Conservation (phyloP, 768 basidiomycete species). For the Mycena olivaceomarginata region DNA sequence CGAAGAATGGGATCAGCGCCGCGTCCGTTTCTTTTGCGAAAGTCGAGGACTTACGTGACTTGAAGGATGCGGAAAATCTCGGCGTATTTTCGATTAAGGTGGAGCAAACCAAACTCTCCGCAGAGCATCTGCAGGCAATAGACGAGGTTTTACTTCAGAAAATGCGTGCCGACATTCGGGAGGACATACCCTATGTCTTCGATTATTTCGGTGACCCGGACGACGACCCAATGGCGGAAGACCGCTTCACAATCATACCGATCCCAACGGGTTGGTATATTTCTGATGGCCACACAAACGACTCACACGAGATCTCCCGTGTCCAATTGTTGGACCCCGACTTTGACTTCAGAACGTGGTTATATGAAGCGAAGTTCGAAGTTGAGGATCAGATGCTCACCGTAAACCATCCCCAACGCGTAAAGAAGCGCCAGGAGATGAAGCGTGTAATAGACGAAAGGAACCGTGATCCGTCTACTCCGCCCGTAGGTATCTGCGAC, state of each 20-base stretch:
- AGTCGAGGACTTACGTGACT: constrained; percentile 4
- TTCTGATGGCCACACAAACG: constrained; percentile 1
- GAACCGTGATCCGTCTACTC: too few relatives aligned
- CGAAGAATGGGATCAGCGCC: background rate
- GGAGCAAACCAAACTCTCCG: background rate
- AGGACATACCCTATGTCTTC: constrained; percentile 7
- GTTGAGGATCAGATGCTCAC: too few relatives aligned
- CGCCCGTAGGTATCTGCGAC: too few relatives aligned
- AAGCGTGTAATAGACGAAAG: too few relatives aligned
- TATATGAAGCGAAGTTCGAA: constrained; percentile 7
- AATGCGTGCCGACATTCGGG: constrained; percentile 8
- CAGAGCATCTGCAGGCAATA: background rate
- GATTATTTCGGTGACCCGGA: constrained; percentile 17
- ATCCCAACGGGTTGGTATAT: constrained; percentile 22
- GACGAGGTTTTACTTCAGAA: constrained; percentile 10
- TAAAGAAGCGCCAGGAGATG: too few relatives aligned
- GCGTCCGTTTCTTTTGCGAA: constrained; percentile 11
- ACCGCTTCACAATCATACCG: constrained; percentile 12
- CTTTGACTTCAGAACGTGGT: constrained; percentile 15
- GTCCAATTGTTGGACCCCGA: constrained; percentile 27
- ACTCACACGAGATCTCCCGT: constrained; percentile 22
- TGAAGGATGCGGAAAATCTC: background rate
- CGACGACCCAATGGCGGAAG: background rate
- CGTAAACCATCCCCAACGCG: too few relatives aligned
- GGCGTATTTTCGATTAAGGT: constrained; percentile 15